These are phyloP conservation scores for Ambrosia hybrid DNA, from an alignment of 140 eudicot genomes.

Conservation along the genomic window DNA sequence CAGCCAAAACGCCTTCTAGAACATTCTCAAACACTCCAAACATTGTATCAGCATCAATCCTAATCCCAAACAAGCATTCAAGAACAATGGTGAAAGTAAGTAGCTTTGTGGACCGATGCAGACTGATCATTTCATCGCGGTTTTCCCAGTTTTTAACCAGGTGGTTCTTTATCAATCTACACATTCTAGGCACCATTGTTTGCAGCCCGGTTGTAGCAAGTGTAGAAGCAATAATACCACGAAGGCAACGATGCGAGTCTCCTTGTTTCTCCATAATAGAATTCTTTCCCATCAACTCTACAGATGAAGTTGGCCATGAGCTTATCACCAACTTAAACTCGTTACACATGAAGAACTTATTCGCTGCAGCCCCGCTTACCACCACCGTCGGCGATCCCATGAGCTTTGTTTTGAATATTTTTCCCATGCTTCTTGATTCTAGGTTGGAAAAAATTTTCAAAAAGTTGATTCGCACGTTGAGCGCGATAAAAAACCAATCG, in stretches of 20 bases:
- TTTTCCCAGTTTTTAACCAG: conserved; percentile 46
- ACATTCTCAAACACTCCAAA: conserved; percentile 61
- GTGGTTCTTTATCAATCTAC: conserved; percentile 42
- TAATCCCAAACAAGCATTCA: conserved; percentile 73
- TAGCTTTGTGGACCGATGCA: conserved; percentile 45
- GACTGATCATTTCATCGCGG: conserved; percentile 32
- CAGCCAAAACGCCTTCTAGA: conserved; percentile 70
- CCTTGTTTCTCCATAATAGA: conserved; percentile 91
- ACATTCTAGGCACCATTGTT: conserved; percentile 56
- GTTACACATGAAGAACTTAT: conserved; percentile 66
- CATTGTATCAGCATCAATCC: conserved; percentile 39
- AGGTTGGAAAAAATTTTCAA: conserved; percentile 60
- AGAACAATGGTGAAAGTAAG: conserved; percentile 65
- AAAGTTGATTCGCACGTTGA: conserved; percentile 51
- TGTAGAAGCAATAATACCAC: conserved; percentile 60
- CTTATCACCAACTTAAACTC: conserved; percentile 84
- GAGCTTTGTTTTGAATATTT: conserved; percentile 58
- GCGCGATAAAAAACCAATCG: conserved; percentile 63
- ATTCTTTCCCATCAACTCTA: conserved; percentile 71
- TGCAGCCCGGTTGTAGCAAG: conserved; percentile 49
- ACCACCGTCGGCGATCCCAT: conserved; percentile 83
- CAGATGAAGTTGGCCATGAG: conserved; percentile 88
- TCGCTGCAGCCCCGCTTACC: conserved; percentile 68
- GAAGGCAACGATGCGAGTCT: conserved; percentile 59
- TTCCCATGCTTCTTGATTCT: conserved; percentile 57